Percentiles rank a stretch among this genome's conserved stretches.
Evolutionary conservation across 306 rosid genomes (phyloP).

Genomic region (Aeschynomene evenia): DNA sequence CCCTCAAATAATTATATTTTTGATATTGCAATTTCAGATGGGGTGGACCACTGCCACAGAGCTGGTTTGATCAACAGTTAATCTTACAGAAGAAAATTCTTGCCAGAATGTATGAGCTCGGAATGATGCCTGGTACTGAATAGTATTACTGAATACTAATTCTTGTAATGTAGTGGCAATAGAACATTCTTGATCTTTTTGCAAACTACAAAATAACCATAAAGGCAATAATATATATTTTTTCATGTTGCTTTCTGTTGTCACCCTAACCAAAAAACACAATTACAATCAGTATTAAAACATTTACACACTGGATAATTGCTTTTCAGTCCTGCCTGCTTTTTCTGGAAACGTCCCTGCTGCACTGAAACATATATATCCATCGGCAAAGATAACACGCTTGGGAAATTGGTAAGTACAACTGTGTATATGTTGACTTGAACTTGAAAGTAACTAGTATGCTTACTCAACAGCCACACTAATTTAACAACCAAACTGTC

Average conservation of each 20-base stretch:
- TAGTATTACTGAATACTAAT: slow-evolving; percentile 1
- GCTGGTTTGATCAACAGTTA: slow-evolving; percentile 86
- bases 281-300: background rate
- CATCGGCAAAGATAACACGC: slow-evolving; percentile 87
- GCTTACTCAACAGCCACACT: background rate
- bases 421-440: slow-evolving; percentile 9
- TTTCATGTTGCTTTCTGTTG: slow-evolving; percentile 23
- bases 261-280: background rate
- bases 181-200: slow-evolving; percentile 1
- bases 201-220: background rate
- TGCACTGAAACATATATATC: slow-evolving; percentile 59
- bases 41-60: slow-evolving; percentile 93
- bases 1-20: slow-evolving; percentile 11
- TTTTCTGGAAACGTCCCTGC: slow-evolving; percentile 96
- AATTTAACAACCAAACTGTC: background rate
- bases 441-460: background rate
- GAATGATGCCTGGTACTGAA: slow-evolving; percentile 88
- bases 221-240: background rate
- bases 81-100: slow-evolving; percentile 77
- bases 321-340: slow-evolving; percentile 83
- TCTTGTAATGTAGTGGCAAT: background rate
- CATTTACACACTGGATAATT: slow-evolving; percentile 20
- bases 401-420: slow-evolving; percentile 79
- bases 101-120: slow-evolving; percentile 76
- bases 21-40: slow-evolving; percentile 49